A percentile compares a stretch with the other conserved stretches of the same genome.
phyloP scores from a whole-genome alignment of 1,284 basidiomycete genomes.

The Afroboletus lepidellus region DNA sequence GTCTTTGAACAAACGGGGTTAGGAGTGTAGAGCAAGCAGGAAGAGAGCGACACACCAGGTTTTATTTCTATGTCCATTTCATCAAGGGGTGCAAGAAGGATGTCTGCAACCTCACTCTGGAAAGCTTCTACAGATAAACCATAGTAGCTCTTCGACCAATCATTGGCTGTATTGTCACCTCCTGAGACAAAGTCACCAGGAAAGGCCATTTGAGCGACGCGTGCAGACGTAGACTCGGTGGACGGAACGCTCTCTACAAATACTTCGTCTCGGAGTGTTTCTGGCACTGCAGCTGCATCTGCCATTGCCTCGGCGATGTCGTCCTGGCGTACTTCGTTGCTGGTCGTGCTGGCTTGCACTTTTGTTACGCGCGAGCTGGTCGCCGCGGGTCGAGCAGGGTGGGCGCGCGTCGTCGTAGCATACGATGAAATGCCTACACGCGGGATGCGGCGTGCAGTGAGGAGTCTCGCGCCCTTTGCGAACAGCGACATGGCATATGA shows the following conservation, averaged over 20 bases:
- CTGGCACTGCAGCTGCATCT: slow-evolving; percentile 14
- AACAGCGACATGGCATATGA: slow-evolving; percentile 18
- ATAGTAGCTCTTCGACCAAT: slow-evolving; percentile 89
- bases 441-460: slow-evolving; percentile 9
- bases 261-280: not conserved
- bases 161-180: slow-evolving; percentile 39
- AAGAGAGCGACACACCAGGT: slow-evolving; percentile 59
- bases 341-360: slow-evolving; percentile 31
- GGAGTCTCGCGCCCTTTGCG: not conserved
- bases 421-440: slow-evolving; percentile 14
- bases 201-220: slow-evolving; percentile 23
- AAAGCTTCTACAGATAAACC: slow-evolving; percentile 84
- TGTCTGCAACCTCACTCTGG: slow-evolving; percentile 68
- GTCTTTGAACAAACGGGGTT: slow-evolving; percentile 49
- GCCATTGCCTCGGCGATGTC: slow-evolving; percentile 22
- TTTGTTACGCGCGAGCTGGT: slow-evolving; percentile 18
- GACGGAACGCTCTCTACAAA: slow-evolving; percentile 12
- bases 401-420: slow-evolving; percentile 23
- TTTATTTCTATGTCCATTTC: slow-evolving; percentile 89
- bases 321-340: slow-evolving; percentile 15
- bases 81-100: slow-evolving; percentile 76
- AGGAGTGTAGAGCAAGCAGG: not conserved
- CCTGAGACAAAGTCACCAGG: slow-evolving; percentile 29
- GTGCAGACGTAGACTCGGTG: slow-evolving; percentile 10
- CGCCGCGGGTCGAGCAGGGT: slow-evolving; percentile 19